Base-by-base conservation (phyloP, 768 basidiomycete genomes). In the Imleria badia region DNA sequence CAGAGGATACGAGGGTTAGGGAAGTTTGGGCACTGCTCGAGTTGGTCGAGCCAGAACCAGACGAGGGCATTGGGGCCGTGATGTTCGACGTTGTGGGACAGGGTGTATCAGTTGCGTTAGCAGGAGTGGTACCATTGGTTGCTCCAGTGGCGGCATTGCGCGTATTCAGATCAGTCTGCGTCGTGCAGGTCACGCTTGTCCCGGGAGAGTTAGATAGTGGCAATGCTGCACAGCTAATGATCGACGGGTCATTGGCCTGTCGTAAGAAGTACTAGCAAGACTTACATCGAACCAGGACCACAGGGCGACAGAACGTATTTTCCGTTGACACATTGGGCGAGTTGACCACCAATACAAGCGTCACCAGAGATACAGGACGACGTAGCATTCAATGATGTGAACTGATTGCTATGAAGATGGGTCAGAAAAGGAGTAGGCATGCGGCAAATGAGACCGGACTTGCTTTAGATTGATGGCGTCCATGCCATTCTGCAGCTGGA, bases 281-380 rank as follows among this genome's bases (percentile, higher is more conserved):
- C 64, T 44, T 48, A 67, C 64, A 29, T 41, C 31, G 56, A 46
- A 33, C 64, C 63, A n/a, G 66, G 3, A 33, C 30, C 23, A 34
- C 64, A 66, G 12, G 66, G 15, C 26, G 64, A 60, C 30, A 64
- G 47, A 44, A 72, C 65, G 47, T 73, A 77, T 47, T 64, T 59
- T 49, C 81, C 81, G 30, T 66, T 69, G 15, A 80, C 81, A 61
- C 85, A 86, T 55, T 81, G 82, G 1, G 84, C 83, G 53, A 86
- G 80, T 33, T 75, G 56, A 35, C 67, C 63, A 56, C 72, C 66
- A 11, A 83, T 66, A 60, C 85, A 87, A 9, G 82, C 81, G 36
- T 76, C 61, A 15, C 76, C 76, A 43, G 57, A 71, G 9, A 59
- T 64, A 36, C 72, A 73, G 53, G 77, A 75, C 13, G 76, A 61